Evolutionary conservation across 331 rosid species (phyloP).

Genomic region (Quercus tomentella): DNA sequence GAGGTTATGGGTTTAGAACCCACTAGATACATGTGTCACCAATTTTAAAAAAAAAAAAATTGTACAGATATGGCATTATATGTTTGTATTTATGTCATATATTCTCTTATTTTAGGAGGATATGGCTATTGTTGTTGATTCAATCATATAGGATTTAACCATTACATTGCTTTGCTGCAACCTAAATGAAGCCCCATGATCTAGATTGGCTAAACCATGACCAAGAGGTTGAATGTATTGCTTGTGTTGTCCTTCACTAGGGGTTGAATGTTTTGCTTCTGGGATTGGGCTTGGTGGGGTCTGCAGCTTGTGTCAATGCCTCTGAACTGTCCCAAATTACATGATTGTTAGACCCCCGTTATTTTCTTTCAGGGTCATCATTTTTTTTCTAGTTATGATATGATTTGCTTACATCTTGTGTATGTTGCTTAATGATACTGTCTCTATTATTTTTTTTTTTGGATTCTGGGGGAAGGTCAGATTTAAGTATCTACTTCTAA

Average conservation of each 20-base stretch:
- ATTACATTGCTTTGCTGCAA: background rate
- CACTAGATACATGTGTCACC: too few species aligned
- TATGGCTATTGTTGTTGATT: background rate
- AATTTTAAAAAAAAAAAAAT: too few species aligned
- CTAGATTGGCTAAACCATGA: background rate
- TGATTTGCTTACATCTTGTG: background rate
- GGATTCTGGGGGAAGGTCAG: too few species aligned
- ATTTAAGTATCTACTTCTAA: background rate
- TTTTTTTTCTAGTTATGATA: background rate
- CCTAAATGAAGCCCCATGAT: background rate
- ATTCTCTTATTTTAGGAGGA: background rate
- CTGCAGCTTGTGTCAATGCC: background rate
- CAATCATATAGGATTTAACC: background rate
- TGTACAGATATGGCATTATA: too few species aligned
- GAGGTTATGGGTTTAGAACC: too few species aligned
- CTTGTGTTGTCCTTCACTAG: background rate
- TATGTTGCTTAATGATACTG: background rate
- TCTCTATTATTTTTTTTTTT: background rate
- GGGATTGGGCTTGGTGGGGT: background rate
- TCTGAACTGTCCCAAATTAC: background rate
- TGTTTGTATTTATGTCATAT: background rate
- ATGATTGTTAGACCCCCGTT: slow-evolving; percentile 7
- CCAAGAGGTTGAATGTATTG: background rate
- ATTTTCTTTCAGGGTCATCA: background rate
- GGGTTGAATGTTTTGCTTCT: background rate